These are phyloP conservation scores for Saturnispora diversa DNA, from an alignment of 805 yeast species.

Conservation along the genomic window DNA sequence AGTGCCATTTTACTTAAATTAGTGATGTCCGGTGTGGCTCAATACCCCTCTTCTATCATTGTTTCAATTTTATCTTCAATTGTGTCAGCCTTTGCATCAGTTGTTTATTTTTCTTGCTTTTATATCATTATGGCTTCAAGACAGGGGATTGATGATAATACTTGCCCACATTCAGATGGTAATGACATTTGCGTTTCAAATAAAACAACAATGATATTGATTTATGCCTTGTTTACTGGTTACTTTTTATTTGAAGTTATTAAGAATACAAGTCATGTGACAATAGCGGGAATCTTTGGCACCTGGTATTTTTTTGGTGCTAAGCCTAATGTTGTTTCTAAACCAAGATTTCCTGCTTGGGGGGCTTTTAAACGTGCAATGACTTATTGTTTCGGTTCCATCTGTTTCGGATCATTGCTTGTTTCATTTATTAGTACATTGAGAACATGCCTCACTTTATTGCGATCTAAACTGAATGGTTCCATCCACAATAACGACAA, in stretches of 20 bases:
- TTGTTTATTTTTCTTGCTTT: constrained; percentile 59
- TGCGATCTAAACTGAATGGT: constrained; percentile 35
- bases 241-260: constrained; percentile 77
- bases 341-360: constrained; percentile 71
- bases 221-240: constrained; percentile 75
- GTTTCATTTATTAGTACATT: constrained; percentile 68
- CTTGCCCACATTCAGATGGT: constrained; percentile 30
- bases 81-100: constrained; percentile 44
- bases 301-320: constrained; percentile 73
- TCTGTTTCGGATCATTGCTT: constrained; percentile 71
- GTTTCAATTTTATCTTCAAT: constrained; percentile 37
- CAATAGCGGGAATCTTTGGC: constrained; percentile 79
- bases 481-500: constrained; percentile 34
- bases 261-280: constrained; percentile 70
- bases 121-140: constrained; percentile 37
- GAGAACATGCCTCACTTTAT: constrained; percentile 43
- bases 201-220: constrained; percentile 26
- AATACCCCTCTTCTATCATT: constrained; percentile 60
- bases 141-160: constrained; percentile 42
- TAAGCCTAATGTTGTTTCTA: constrained; percentile 32
- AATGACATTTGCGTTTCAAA: constrained; percentile 27
- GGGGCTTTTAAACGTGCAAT: constrained; percentile 72
- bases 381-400: constrained; percentile 83
- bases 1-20: constrained; percentile 25
- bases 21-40: constrained; percentile 69